Base-by-base conservation (phyloP, 1,284 basidiomycete species). In the Peniophora sp. region DNA sequence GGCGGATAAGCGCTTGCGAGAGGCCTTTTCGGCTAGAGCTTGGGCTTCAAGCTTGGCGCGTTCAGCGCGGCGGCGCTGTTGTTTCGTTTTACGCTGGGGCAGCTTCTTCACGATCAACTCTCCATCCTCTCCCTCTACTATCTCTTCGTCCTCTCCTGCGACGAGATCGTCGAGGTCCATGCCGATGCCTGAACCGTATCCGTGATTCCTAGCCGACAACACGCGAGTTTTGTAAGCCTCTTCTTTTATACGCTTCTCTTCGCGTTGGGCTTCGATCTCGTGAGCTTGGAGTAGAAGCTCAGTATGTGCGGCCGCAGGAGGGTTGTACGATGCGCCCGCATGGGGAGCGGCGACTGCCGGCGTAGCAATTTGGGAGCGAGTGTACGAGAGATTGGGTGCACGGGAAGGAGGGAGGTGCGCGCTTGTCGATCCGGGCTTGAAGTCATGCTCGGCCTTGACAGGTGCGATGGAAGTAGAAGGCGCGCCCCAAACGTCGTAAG, bases 271-370 rank as follows among this genome's bases (percentile, higher is more conserved):
- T 63, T 92, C 94, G 25, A 78, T 69, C 52, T 83, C 76, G 54
- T 84, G 77, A 0, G 93, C 95, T 47, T 77, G 63, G 12, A 78
- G 70, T 16, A 99, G 67, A 2, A 97, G 79, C 45, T 81, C 81
- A 52, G 84, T 79, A 64, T 97, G 92, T 1, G 85, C 81, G 9
- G 79, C 75, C 14, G 79, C 81, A 0, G 84, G 80, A 0, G 96
- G 96, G 65, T 98, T 98, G 69, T 99, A 98, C n/a, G 92, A 95
- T 5, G 85, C 79, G 17, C 96, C 96, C 24, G 85, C 83, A 57
- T 92, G 90, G 0, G 96, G 96, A 5, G 81, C 66, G 1, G 78
- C 66, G 1, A 95, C 77, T 0, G 90, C 85, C 3, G 85, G 79
- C 0, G 85, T 56, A 8, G 74, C 67, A 50, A 89, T 89, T 20